Evolutionary conservation across 2,329 filamentous ascomycete species (phyloP).

Genomic region (Zymoseptoria tritici): DNA sequence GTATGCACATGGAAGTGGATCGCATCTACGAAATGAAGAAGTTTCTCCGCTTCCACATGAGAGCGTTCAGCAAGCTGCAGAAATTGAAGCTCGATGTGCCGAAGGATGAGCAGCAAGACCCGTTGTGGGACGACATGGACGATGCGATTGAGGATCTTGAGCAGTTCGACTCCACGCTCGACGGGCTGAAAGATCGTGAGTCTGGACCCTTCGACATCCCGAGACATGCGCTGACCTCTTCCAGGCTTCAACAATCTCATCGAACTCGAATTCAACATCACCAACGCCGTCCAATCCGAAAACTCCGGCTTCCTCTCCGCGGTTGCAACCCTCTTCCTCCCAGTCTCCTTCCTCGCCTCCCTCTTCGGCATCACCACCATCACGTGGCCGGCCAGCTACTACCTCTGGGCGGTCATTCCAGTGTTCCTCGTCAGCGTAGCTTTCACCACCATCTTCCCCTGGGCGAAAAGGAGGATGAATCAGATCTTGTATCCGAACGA

Average conservation of each 20-base stretch:
- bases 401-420: constrained; percentile 29
- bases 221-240: not conserved
- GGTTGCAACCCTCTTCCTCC: constrained; percentile 31
- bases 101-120: constrained; percentile 25
- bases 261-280: constrained; percentile 35
- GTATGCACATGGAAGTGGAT: constrained; percentile 30
- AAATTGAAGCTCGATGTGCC: constrained; percentile 28
- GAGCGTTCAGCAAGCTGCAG: constrained; percentile 30
- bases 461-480: constrained; percentile 21
- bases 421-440: constrained; percentile 23
- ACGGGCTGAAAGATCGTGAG: constrained; percentile 29
- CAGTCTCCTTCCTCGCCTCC: constrained; percentile 29
- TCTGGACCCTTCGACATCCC: not conserved
- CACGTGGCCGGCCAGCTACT: constrained; percentile 27
- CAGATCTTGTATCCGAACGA: constrained; percentile 23
- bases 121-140: constrained; percentile 31
- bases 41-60: constrained; percentile 30
- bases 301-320: constrained; percentile 28
- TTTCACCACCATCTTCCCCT: constrained; percentile 26
- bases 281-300: constrained; percentile 30
- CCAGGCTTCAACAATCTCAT: constrained; percentile 32
- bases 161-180: constrained; percentile 29
- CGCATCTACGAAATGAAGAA: constrained; percentile 31
- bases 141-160: constrained; percentile 31
- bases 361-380: constrained; percentile 31